A percentile compares a stretch with the other conserved stretches of the same genome.
These are phyloP conservation scores for Eimeria maxima DNA, from an alignment of 169 alveolate species.

Conservation along the genomic window DNA sequence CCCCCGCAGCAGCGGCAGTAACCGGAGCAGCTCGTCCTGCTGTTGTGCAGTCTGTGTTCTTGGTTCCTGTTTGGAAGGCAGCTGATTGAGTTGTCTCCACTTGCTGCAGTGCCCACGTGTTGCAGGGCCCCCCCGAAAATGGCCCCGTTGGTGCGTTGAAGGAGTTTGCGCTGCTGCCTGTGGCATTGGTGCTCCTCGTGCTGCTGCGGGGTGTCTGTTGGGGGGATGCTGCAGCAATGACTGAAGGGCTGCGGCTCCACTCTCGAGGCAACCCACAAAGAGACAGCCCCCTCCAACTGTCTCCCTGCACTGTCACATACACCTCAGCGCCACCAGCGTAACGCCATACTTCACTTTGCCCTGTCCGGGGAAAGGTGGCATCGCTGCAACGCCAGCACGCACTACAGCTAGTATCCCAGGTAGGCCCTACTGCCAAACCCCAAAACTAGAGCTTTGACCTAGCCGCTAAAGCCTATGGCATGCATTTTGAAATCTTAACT, in stretches of 20 bases:
- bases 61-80: not conserved
- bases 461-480: not conserved
- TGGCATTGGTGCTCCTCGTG: not conserved
- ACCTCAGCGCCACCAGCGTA: conserved; percentile 13
- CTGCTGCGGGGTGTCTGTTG: conserved; percentile 30
- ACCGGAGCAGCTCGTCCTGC: not conserved
- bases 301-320: conserved; percentile 20
- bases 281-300: conserved; percentile 31
- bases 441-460: not conserved
- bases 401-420: not conserved
- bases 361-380: not conserved
- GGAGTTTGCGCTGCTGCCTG: not conserved
- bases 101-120: not conserved
- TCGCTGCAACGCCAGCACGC: not conserved
- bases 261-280: conserved; percentile 59
- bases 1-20: not conserved
- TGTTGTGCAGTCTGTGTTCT: not conserved
- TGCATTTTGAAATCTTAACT: not conserved
- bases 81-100: not conserved
- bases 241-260: not conserved
- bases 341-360: conserved; percentile 7
- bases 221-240: not conserved
- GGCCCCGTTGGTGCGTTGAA: not conserved
- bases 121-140: not conserved
- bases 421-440: not conserved